phyloP scores from a whole-genome alignment of 2,329 filamentous ascomycete species.

The Cadophora malorum region DNA sequence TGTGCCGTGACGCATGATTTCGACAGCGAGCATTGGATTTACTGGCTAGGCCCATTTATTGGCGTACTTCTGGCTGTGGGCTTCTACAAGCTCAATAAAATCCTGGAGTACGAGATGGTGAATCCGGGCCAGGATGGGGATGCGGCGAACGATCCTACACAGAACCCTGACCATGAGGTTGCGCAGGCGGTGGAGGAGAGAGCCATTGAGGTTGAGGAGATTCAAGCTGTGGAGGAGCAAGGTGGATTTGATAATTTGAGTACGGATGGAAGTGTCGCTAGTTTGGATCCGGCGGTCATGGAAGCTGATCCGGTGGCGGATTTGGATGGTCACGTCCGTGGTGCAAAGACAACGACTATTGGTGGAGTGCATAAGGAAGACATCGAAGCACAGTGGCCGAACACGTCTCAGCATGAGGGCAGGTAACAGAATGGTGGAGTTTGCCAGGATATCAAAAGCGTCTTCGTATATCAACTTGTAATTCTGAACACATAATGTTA shows the following conservation, averaged over 20 bases:
- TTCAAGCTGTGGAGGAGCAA: conserved; percentile 21
- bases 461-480: not conserved
- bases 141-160: conserved; percentile 51
- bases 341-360: not conserved
- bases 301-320: conserved; percentile 20
- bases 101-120: conserved; percentile 58
- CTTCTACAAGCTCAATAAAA: conserved; percentile 58
- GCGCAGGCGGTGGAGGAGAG: conserved; percentile 21
- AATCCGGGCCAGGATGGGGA: conserved; percentile 56
- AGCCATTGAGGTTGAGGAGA: conserved; percentile 25
- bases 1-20: conserved; percentile 53
- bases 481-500: not conserved
- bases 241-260: conserved; percentile 24
- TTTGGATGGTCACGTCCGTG: conserved; percentile 14
- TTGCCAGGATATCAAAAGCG: not conserved
- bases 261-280: conserved; percentile 14
- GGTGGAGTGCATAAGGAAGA: conserved; percentile 1
- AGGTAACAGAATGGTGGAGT: not conserved
- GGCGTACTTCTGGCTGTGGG: conserved; percentile 56
- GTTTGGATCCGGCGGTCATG: conserved; percentile 3
- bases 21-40: conserved; percentile 56
- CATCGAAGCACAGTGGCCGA: conserved; percentile 21
- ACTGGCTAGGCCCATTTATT: conserved; percentile 57
- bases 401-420: not conserved
- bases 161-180: conserved; percentile 43